Conservation (phyloP, 805 yeast species). For the Sugiyamaella americana region DNA sequence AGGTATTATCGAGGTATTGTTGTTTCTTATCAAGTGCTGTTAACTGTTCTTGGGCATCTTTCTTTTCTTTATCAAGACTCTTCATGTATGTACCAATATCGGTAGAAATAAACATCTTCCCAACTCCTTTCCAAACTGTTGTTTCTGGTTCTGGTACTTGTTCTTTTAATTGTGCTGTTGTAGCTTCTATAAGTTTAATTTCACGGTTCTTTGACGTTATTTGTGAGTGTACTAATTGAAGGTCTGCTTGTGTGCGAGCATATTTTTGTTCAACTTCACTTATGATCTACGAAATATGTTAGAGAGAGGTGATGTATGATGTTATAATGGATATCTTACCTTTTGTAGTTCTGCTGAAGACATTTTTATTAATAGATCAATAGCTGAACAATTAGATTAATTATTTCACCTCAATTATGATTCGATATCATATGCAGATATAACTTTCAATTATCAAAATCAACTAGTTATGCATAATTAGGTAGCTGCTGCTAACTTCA, state of each 20-base stretch:
- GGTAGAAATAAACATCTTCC: constrained; percentile 51
- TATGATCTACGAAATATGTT: constrained; percentile 7
- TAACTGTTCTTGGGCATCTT: constrained; percentile 50
- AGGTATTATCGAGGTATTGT: constrained; percentile 66
- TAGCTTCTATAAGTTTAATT: constrained; percentile 48
- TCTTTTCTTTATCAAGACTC: constrained; percentile 47
- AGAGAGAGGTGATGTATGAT: no score
- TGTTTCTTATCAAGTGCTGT: constrained; percentile 61
- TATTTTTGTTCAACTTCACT: constrained; percentile 62
- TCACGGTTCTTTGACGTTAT: constrained; percentile 45
- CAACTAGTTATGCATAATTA: no score
- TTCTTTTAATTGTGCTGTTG: constrained; percentile 50
- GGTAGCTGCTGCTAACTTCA: no score
- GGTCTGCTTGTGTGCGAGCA: constrained; percentile 52
- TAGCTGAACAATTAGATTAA: no score
- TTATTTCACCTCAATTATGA: no score
- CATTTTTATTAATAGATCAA: neutral
- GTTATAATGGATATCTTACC: constrained; percentile 2
- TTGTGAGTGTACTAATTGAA: constrained; percentile 49
- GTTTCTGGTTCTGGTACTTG: constrained; percentile 34
- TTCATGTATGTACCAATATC: constrained; percentile 42
- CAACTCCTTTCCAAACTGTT: constrained; percentile 77
- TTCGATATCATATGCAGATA: no score
- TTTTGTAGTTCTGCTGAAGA: constrained; percentile 2
- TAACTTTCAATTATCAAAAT: no score